These are phyloP conservation scores for Citrullus mucosospermus DNA, from an alignment of 306 rosid genomes.

Conservation along the genomic window DNA sequence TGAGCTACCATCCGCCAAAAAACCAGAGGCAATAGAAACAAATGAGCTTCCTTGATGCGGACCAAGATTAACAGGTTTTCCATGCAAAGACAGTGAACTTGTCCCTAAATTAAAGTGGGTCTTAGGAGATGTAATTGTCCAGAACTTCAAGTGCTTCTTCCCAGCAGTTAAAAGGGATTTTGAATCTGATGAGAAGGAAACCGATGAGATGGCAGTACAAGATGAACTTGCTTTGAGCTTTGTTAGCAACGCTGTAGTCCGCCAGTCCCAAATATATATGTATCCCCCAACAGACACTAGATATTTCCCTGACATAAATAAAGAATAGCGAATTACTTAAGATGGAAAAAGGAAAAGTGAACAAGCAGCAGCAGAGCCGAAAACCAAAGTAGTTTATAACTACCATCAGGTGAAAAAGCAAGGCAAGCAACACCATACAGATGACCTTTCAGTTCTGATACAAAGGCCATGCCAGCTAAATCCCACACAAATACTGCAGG, in stretches of 20 bases:
- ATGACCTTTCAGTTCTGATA: slow-evolving; percentile 60
- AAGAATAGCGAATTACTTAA: not conserved
- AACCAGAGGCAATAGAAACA: slow-evolving; percentile 32
- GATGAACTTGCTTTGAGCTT: slow-evolving; percentile 66
- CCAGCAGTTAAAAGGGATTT: slow-evolving; percentile 56
- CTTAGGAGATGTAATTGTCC: slow-evolving; percentile 48
- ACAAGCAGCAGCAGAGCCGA: slow-evolving; percentile 13
- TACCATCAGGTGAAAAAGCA: slow-evolving; percentile 70
- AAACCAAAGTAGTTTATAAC: slow-evolving; percentile 15
- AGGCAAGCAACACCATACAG: slow-evolving; percentile 48
- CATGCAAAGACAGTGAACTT: slow-evolving; percentile 24
- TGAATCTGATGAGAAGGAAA: slow-evolving; percentile 53
- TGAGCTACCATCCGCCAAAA: slow-evolving; percentile 11
- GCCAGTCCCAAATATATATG: slow-evolving; percentile 67
- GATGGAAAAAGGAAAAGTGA: not conserved
- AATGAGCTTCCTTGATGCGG: slow-evolving; percentile 44
- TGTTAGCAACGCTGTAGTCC: slow-evolving; percentile 31
- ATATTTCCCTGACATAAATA: slow-evolving; percentile 39
- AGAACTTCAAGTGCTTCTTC: slow-evolving; percentile 60
- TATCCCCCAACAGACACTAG: slow-evolving; percentile 60
- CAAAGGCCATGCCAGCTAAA: slow-evolving; percentile 20
- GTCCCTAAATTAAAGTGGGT: slow-evolving; percentile 29
- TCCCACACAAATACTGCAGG: slow-evolving; percentile 65
- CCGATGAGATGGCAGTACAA: slow-evolving; percentile 39
- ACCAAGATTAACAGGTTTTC: slow-evolving; percentile 51